Conservation (phyloP, 2,329 filamentous ascomycete genomes). For the Trichoderma aggressivum region DNA sequence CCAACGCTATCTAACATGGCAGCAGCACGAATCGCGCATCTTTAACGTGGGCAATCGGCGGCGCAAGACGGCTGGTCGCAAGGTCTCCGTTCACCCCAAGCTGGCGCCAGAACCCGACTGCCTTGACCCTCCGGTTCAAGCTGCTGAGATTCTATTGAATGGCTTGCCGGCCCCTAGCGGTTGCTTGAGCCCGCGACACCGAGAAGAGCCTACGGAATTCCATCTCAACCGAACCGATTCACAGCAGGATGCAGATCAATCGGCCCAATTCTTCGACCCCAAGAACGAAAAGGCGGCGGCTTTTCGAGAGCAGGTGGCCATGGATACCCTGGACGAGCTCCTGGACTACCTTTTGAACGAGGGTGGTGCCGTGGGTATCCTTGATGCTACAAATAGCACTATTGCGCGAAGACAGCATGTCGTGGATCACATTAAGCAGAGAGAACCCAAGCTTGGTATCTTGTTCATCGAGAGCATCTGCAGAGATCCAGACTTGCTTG, state of each 20-base stretch:
- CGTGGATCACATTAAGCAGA: constrained; percentile 75
- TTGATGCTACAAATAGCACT: constrained; percentile 97
- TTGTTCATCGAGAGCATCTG: constrained; percentile 96
- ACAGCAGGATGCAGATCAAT: constrained; percentile 68
- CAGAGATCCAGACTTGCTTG: constrained; percentile 75
- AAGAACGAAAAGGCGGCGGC: constrained; percentile 77
- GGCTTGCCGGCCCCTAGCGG: constrained; percentile 40
- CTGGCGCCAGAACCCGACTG: constrained; percentile 35
- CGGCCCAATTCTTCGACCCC: constrained; percentile 90
- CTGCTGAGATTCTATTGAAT: constrained; percentile 57
- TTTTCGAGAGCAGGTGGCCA: constrained; percentile 84
- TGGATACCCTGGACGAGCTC: constrained; percentile 88
- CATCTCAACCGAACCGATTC: constrained; percentile 32
- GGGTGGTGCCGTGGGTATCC: constrained; percentile 86
- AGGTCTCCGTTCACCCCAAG: constrained; percentile 34
- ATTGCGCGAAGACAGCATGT: constrained; percentile 78
- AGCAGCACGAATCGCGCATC: constrained; percentile 91
- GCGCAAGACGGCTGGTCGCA: constrained; percentile 68
- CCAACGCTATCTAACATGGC: constrained; percentile 91
- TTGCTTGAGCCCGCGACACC: constrained; percentile 26
- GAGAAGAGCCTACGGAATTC: constrained; percentile 38
- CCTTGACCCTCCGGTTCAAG: constrained; percentile 47
- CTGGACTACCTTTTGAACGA: constrained; percentile 80
- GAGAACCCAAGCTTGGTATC: constrained; percentile 84
- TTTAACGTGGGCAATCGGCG: constrained; percentile 96